Base-by-base conservation (phyloP, 2,329 filamentous ascomycete genomes). In the Monilinia aucupariae region DNA sequence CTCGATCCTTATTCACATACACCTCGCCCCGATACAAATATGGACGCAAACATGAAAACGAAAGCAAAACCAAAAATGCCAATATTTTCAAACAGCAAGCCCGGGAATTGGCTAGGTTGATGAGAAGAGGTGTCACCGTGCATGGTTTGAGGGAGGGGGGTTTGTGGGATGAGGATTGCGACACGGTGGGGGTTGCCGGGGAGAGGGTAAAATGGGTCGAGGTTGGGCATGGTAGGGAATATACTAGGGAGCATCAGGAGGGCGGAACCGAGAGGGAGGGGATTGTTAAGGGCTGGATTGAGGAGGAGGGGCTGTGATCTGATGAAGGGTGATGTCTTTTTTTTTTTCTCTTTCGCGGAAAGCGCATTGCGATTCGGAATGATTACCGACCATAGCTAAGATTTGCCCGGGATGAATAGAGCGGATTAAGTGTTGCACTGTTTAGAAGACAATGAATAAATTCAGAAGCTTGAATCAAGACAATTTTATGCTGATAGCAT, bases 181-280 rank as follows among this genome's bases (percentile, higher is more conserved):
- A 64, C 37, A 39, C 25, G 10, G 69, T 72, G 55, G 66, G 73
- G 13, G 55, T 62, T 30, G 60, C 59, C 9, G 22, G 53, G 15
- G 58, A 41, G 49, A 45, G 53, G 22, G 13, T 70, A 32, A 74
- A 74, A 64, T 41, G 70, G 65, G 58, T 70, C 76, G 66, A 73
- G 72, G 62, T 75, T 74, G 25, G 75, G 76, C 68, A 59, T 76
- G 58, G 56, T 74, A 66, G 72, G 69, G 27, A 25, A 22, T 32
- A 51, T 22, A 22, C 67, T 41, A 30, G 15, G 58, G 62, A 22
- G 13, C 10, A 12, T 69, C 37, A 74, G 74, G 64, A 41, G 70
- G 65, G 56, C 69, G 76, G 66, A 73, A 72, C 73, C 3, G 34
- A 64, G 48, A 30, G 62, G 27, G 15, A 61, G 41, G 32, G 34